These are phyloP conservation scores for Pseudoneurospora amorphoporcata DNA, from an alignment of 495 filamentous ascomycete genomes.

Conservation along the genomic window DNA sequence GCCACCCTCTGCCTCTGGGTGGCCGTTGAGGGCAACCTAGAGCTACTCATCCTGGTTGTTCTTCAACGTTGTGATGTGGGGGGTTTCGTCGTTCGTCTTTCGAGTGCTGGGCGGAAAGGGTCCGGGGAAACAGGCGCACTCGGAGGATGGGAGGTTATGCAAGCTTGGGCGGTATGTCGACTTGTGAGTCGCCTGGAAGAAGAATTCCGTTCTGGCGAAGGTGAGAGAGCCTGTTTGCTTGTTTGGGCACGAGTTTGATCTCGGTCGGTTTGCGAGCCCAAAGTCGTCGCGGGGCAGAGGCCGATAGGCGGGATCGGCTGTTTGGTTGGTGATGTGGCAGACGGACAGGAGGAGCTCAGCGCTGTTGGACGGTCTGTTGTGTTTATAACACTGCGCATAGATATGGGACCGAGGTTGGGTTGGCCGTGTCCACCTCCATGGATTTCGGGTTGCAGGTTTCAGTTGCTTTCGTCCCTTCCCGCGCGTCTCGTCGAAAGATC, in stretches of 20 bases:
- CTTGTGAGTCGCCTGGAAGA: background rate
- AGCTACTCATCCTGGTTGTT: background rate
- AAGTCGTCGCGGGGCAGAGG: background rate
- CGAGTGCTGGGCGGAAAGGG: background rate
- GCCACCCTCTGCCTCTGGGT: constrained; percentile 40
- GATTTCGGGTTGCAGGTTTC: background rate
- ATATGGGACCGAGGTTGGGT: background rate
- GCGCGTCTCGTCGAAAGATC: background rate
- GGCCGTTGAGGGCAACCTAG: constrained; percentile 16
- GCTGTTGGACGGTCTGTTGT: background rate
- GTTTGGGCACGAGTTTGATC: background rate
- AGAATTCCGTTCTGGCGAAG: background rate
- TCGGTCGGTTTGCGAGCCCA: background rate
- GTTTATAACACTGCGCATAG: background rate
- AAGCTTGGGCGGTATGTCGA: background rate
- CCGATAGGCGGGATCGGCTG: background rate
- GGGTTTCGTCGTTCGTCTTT: background rate
- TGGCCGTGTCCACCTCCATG: background rate
- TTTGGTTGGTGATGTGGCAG: background rate
- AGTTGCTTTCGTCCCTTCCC: background rate
- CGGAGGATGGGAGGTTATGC: background rate
- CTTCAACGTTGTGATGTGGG: background rate
- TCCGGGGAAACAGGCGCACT: background rate
- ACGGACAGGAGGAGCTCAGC: background rate
- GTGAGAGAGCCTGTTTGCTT: background rate